Conservation (phyloP, 1,284 basidiomycete genomes). For the Tetrapyrgos nigripes region DNA sequence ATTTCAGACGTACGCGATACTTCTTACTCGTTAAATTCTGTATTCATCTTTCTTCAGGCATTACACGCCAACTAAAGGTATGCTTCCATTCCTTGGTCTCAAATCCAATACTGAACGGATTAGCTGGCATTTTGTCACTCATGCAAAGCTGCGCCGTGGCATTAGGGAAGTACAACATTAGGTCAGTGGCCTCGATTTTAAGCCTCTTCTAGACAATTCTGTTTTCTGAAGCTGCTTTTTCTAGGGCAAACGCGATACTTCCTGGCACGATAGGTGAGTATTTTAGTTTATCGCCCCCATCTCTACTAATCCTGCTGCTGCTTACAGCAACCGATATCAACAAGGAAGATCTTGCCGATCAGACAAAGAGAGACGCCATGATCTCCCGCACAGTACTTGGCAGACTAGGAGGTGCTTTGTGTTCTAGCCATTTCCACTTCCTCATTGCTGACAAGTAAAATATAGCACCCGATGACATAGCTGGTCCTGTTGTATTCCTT, state of each 20-base stretch:
- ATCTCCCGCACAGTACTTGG: slow-evolving; percentile 71
- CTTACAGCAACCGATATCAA: slow-evolving; percentile 69
- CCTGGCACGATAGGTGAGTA: slow-evolving; percentile 70
- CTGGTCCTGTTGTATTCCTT: slow-evolving; percentile 80
- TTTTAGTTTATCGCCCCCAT: neutral
- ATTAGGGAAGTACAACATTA: slow-evolving; percentile 76
- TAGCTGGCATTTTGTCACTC: slow-evolving; percentile 78
- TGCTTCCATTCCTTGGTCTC: neutral
- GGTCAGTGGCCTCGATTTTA: neutral
- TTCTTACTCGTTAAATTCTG: neutral
- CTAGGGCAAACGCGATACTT: slow-evolving; percentile 68
- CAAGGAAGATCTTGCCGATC: slow-evolving; percentile 73
- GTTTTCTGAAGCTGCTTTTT: neutral
- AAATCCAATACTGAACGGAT: neutral
- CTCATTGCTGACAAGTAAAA: slow-evolving; percentile 12
- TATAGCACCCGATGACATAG: slow-evolving; percentile 74
- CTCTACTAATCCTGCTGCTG: neutral
- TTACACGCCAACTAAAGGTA: slow-evolving; percentile 78
- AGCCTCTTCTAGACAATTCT: neutral
- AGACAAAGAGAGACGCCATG: slow-evolving; percentile 69
- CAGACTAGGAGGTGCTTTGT: slow-evolving; percentile 64
- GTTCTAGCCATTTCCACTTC: neutral
- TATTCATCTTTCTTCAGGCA: slow-evolving; percentile 47
- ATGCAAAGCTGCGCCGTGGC: slow-evolving; percentile 88
- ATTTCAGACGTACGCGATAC: slow-evolving; percentile 60